Conservation (phyloP, 164 flowering plant genomes). For the Chloranthus sessilifolius region DNA sequence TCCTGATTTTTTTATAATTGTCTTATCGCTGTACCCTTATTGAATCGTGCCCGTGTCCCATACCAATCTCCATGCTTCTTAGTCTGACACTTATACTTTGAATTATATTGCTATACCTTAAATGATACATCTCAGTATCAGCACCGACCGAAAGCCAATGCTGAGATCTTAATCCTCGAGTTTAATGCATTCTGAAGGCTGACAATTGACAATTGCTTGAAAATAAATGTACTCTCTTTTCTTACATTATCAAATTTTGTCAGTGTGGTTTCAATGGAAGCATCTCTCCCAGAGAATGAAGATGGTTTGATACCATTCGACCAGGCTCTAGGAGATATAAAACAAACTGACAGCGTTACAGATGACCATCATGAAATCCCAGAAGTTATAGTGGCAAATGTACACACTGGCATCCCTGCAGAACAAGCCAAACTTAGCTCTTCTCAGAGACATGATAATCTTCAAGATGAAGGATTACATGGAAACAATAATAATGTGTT, state of each 20-base stretch:
- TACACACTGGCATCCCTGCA: slow-evolving; percentile 2
- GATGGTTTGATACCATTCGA: slow-evolving; percentile 12
- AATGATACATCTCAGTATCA: no score
- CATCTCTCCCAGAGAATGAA: slow-evolving; percentile 19
- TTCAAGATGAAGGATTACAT: slow-evolving; percentile 15
- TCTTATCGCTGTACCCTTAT: no score
- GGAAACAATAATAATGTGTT: slow-evolving; percentile 18
- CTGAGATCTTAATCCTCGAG: no score
- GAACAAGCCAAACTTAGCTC: slow-evolving; percentile 13
- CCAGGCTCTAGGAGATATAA: slow-evolving; percentile 22
- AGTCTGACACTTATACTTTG: no score
- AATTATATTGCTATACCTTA: no score
- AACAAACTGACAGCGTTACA: slow-evolving; percentile 20
- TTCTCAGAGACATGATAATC: slow-evolving; percentile 15
- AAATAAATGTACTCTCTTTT: no score
- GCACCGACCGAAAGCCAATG: no score
- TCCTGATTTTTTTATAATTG: no score
- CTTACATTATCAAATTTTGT: slow-evolving; percentile 6
- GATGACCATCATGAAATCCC: slow-evolving; percentile 28
- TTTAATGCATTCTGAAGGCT: no score
- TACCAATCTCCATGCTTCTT: no score
- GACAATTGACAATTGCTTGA: no score
- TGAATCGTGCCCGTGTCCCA: no score
- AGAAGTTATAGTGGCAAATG: slow-evolving; percentile 25
- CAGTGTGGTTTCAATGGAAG: slow-evolving; percentile 27